These are phyloP conservation scores for Dipodascopsis uninucleata DNA, from an alignment of 805 yeast species.

Conservation along the genomic window DNA sequence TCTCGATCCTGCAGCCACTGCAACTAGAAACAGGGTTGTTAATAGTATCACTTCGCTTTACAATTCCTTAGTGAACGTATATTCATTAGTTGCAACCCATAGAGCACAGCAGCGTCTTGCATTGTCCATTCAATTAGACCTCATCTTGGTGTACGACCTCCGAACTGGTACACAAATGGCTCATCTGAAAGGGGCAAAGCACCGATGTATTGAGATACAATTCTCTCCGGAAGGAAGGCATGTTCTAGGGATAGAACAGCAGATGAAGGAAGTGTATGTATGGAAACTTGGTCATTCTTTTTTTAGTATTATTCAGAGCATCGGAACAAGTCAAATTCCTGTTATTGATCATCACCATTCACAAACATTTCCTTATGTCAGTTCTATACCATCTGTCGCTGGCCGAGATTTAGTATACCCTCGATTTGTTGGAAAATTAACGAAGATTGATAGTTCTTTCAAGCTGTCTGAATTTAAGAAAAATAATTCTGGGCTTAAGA, in stretches of 20 bases:
- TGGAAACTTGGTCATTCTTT: slow-evolving; percentile 30
- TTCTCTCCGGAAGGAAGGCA: slow-evolving; percentile 30
- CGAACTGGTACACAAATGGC: slow-evolving; percentile 29
- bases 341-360: slow-evolving; percentile 1
- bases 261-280: slow-evolving; percentile 16
- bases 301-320: slow-evolving; percentile 27
- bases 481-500: slow-evolving; percentile 4
- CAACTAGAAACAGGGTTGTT: slow-evolving; percentile 22
- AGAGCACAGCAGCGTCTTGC: slow-evolving; percentile 30
- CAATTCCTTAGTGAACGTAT: slow-evolving; percentile 20
- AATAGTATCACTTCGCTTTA: slow-evolving; percentile 21
- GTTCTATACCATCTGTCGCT: slow-evolving; percentile 14
- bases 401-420: slow-evolving; percentile 24
- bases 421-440: slow-evolving; percentile 20
- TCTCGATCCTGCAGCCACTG: slow-evolving; percentile 20
- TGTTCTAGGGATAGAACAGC: slow-evolving; percentile 24
- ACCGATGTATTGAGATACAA: slow-evolving; percentile 15
- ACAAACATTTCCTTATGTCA: slow-evolving; percentile 9
- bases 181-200: slow-evolving; percentile 23
- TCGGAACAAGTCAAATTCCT: slow-evolving; percentile 17
- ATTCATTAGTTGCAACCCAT: slow-evolving; percentile 26
- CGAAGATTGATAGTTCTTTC: background rate
- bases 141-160: slow-evolving; percentile 28
- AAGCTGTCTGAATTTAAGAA: slow-evolving; percentile 12
- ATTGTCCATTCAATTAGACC: slow-evolving; percentile 23